Evolutionary conservation across 164 flowering plant genomes (phyloP), one percentile per base, ranked within the genome.

Genomic region (Nymphaea colorata): DNA sequence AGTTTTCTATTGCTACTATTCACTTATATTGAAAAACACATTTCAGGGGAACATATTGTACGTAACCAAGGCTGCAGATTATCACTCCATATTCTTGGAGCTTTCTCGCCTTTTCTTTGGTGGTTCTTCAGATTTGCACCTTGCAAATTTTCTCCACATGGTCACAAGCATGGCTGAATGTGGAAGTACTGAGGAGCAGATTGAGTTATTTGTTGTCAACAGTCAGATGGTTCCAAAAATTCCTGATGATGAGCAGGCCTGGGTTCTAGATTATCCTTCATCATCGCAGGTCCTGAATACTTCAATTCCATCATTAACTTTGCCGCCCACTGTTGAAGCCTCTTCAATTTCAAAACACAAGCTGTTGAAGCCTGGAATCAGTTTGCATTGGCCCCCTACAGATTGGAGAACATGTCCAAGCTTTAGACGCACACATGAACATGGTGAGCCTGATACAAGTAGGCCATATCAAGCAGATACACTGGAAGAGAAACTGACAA

Each of bases 131-230:
- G 84, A 92, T 12, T 67, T 91, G 51, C 89, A 85, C 66, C 72
- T 95, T 68, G 98, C 99, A 63, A 95, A 95, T 84, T 95, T 92
- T 77, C 98, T 95, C 71, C 93, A 87, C 77, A 84, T 90, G 96
- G 77, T 95, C 67, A 82, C 85, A 66, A 88, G 96, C 45, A 92
- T 88, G 98, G 89, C 76, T 36, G 86, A 95, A 76, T 82, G 91
- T 41, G 96, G 97, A 68, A 83, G 87, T 69, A 75, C 80, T 8
- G 83, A 81, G 73, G 94, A 85, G 68, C 94, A 90, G 68, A 83
- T 63, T 1, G 98, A 95, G 62, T 79, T 71, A 61, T 91, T 92
- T 74, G 82, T 95, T 65, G 62, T 82, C 45, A 85, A 85, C 60
- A 87, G 85, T 76, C 99, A 95, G 79, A 86, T 90, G 73, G 62